Base-by-base conservation (phyloP, 2,329 filamentous ascomycete genomes). In the Tolypocladium sp. region DNA sequence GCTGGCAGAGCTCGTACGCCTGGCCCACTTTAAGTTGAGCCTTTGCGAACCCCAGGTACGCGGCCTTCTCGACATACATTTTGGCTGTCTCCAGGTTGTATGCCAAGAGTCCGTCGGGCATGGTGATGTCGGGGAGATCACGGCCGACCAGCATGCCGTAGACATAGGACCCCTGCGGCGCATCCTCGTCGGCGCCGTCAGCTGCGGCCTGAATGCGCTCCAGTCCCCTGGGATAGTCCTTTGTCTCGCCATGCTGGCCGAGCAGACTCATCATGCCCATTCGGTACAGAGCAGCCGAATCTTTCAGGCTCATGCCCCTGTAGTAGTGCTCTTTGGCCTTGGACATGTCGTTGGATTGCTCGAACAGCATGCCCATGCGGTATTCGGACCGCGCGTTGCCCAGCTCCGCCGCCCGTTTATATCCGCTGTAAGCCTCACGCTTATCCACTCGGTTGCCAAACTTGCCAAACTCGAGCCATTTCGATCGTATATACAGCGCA, bases 381-480 rank as follows among this genome's bases (percentile, higher is more conserved):
- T 99, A 99, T 73, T 97, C 91, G 25, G 94, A 92, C 66, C 94
- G 83, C 27, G 88, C 85, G 75, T 92, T 96, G 60, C 91, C 91
- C 66, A 90, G 87, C 66, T 92, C 89, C 37, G 91, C 89, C n/a
- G 94, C 90, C 67, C 88, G 82, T 62, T 87, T 86, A 75, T 97
- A 99, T 67, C 89, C 90, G 62, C 86, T 77, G 71, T 95, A 97
- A 9, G 94, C 93, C 75, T 97, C 93, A 68, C 93, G 92, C 77
- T 96, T 96, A 78, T 99, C 94, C 61, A 92, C 81, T 35, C 92
- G 86, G 73, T 88, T 86, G 44, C 91, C 92, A 70, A 97, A 97
- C 70, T 96, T 96, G 66, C 94, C 94, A 79, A 97, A 99, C 71
- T 99, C 94, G 56, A 96, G 81, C 94, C 94, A 99, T 82, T 96